A percentile compares a stretch with the other conserved stretches of the same genome.
Evolutionary conservation across 1,284 basidiomycete genomes (phyloP).

Genomic region (Pisolithus thermaeus): DNA sequence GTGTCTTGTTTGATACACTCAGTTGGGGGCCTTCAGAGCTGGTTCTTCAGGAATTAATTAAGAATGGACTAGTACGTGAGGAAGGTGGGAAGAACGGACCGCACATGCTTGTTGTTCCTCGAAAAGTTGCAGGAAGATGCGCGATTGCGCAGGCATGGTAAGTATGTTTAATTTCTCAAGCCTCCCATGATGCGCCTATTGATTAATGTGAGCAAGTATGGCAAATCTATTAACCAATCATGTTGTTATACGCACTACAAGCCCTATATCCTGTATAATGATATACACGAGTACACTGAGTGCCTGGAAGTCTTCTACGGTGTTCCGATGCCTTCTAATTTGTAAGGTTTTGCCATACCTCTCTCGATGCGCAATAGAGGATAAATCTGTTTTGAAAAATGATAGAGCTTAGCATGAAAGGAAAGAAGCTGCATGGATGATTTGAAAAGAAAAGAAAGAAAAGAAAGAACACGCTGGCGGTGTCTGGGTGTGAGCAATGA

Average conservation of each 20-base stretch:
- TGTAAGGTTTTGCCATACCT: conserved; percentile 52
- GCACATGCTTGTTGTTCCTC: conserved; percentile 34
- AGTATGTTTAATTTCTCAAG: conserved; percentile 17
- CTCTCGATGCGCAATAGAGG: conserved; percentile 73
- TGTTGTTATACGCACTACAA: conserved; percentile 51
- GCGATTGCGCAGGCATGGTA: conserved; percentile 82
- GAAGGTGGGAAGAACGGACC: conserved; percentile 20
- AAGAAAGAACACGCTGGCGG: no score
- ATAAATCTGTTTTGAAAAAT: conserved; percentile 52
- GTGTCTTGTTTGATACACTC: conserved; percentile 83
- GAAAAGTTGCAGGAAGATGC: conserved; percentile 60
- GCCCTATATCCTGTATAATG: conserved; percentile 64
- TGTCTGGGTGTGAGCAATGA: no score
- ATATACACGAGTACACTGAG: conserved; percentile 54
- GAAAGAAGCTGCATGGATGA: conserved; percentile 43
- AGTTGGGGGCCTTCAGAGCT: conserved; percentile 65
- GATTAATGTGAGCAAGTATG: conserved; percentile 53
- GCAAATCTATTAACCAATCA: conserved; percentile 71
- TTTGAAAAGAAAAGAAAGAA: no score
- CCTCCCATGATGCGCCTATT: neutral
- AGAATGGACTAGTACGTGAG: conserved; percentile 48
- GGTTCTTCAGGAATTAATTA: conserved; percentile 58
- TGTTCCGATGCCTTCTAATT: neutral
- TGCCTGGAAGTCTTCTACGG: neutral
- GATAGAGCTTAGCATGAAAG: conserved; percentile 55